Base-by-base conservation (phyloP, 306 rosid genomes). In the Trifolium repens region DNA sequence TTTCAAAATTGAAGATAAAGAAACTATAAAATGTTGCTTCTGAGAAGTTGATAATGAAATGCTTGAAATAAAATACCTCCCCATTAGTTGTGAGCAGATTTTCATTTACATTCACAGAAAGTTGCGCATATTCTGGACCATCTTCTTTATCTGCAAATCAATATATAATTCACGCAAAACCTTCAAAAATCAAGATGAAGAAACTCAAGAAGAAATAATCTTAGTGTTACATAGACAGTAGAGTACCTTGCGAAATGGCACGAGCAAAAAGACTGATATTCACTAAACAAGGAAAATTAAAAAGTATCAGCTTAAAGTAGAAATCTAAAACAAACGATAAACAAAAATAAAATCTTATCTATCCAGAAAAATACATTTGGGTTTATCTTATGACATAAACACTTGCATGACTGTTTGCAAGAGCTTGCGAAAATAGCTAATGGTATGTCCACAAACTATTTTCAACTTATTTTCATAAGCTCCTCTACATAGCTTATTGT, bases 91-190 rank as follows among this genome's bases (percentile, higher is more conserved):
- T 16, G 55, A 92, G 67, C 44, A 94, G 83, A 78, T 86, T 87
- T 79, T 88, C 88, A 60, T 89, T 80, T 30, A 90, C 75, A 52
- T 78, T 5, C 26, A 71, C 83, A 69, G 92, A 77, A 62, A 94
- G 84, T 46, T 78, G 88, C 26, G 79, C 79, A 88, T 90, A 92
- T 4, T 81, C 67, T 10, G 85, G 88, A 72, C 78, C 88, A 34
- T 84, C 89, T 27, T 90, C 89, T 15, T 55, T 71, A 50, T 89
- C 97, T 94, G 82, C 72, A 84, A 1, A 85, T 44, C 67, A 71
- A 49, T 8, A 67, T 58, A 80, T 19, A 73, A 49, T 68, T 24
- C 13, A 50, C 27, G 27, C 5, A 54, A 73, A 49, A 52, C 73
- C 58, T 44, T 65, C 40, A 76, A 76, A 70, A n/a, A 17, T 3